A percentile compares a stretch with the other conserved stretches of the same genome.
These are phyloP conservation scores for Penicillium cinerascens DNA, from an alignment of 495 filamentous ascomycete species.

Conservation along the genomic window DNA sequence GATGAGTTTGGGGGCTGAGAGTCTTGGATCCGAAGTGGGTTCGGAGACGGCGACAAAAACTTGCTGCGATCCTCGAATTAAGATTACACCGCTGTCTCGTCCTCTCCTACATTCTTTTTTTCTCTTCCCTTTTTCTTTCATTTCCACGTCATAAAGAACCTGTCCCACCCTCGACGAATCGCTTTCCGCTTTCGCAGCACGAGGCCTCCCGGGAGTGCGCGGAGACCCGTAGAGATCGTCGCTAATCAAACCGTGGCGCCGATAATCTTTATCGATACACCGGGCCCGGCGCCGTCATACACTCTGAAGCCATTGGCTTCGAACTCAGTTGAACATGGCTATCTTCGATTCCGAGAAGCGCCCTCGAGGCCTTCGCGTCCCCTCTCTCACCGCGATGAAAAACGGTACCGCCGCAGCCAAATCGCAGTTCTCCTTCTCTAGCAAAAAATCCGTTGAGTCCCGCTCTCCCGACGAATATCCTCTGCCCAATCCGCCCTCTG, in stretches of 20 bases:
- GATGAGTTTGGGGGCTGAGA: not conserved
- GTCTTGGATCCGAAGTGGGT: slow-evolving; percentile 1
- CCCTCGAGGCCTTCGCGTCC: slow-evolving; percentile 37
- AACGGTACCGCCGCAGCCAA: slow-evolving; percentile 11
- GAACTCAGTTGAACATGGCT: slow-evolving; percentile 24
- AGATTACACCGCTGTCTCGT: slow-evolving; percentile 9
- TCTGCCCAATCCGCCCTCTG: not conserved
- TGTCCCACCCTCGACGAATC: no score
- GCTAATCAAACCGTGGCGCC: slow-evolving; percentile 5
- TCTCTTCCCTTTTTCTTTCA: slow-evolving; percentile 11
- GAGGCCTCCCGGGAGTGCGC: not conserved
- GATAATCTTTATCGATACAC: not conserved
- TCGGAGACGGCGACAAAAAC: slow-evolving; percentile 3
- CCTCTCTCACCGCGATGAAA: slow-evolving; percentile 37
- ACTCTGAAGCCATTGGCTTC: not conserved
- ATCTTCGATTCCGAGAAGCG: slow-evolving; percentile 42
- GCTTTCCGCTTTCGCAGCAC: not conserved
- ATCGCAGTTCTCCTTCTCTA: slow-evolving; percentile 23
- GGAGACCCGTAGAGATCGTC: slow-evolving; percentile 2
- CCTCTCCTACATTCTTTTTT: not conserved
- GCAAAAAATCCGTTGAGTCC: slow-evolving; percentile 20
- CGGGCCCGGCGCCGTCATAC: not conserved
- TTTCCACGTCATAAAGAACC: not conserved
- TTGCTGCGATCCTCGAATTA: slow-evolving; percentile 9
- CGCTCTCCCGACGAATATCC: slow-evolving; percentile 3